Evolutionary conservation across 2,329 filamentous ascomycete species (phyloP), one percentile per base, ranked within the genome.

Genomic region (Talaromyces sp.): DNA sequence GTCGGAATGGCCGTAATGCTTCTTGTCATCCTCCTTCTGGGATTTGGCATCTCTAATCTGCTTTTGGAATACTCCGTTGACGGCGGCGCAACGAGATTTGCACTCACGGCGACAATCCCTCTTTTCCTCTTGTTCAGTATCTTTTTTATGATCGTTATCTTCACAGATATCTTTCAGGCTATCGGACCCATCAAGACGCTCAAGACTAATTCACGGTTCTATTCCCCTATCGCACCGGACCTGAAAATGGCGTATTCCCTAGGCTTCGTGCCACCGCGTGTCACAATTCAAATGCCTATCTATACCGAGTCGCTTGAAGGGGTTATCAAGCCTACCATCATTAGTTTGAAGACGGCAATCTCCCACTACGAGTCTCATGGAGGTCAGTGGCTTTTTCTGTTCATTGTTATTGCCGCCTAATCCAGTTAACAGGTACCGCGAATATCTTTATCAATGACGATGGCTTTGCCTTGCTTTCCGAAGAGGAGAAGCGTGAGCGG

Each of bases 241-340:
- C 53, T 63, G 48, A 45, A 58, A 51, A 54, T 21, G 11, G 62
- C 62, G 2, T 63, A 63, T 45, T 55, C 63, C 36, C 22, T 62
- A 2, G 63, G 63, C 35, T 64, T 64, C 51, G 31, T 28, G 7
- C 57, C 57, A 25, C 35, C 80, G 78, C 64, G 75, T 15, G 62
- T 82, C 60, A 93, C 89, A 2, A 88, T 95, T 41, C 90, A 96
- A 69, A 92, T 89, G 70, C 90, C 90, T 4, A 89, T 95, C 0
- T 95, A 94, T 77, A 94, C 93, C 72, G 90, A 95, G 71, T 89
- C 89, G 63, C 80, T 95, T 2, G 76, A 77, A 36, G 84, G 79
- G 61, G 90, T 95, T 66, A 84, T 84, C 62, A 74, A 76, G 46
- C 82, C 82, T 0, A 84, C 82, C 0, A 77, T 84, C 43, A 74